phyloP scores from a whole-genome alignment of 1,139 yeast genomes.

The Debaryomyces singareniensis region DNA sequence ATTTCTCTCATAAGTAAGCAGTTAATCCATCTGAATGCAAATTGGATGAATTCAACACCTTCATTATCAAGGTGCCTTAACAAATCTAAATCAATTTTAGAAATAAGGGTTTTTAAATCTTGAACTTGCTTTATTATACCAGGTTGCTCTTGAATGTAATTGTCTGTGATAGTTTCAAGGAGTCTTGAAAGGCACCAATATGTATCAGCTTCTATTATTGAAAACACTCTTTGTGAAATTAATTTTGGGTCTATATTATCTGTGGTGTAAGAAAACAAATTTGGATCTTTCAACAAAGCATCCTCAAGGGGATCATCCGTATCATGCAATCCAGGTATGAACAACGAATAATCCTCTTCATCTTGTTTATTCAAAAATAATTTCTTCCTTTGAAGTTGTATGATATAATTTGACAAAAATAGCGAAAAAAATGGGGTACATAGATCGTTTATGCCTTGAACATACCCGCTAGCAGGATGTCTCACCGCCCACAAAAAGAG shows the following conservation, averaged over 20 bases:
- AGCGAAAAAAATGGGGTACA: constrained; percentile 93
- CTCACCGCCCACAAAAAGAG: constrained; percentile 93
- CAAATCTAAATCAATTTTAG: constrained; percentile 70
- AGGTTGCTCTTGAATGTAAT: constrained; percentile 96
- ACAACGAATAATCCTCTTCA: constrained; percentile 20
- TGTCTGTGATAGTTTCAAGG: constrained; percentile 91
- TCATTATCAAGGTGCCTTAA: constrained; percentile 72
- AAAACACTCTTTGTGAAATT: constrained; percentile 43
- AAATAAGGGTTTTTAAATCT: constrained; percentile 69
- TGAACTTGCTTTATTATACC: constrained; percentile 90
- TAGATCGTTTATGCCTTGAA: constrained; percentile 96
- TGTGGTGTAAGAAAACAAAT: constrained; percentile 16
- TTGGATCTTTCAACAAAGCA: constrained; percentile 21
- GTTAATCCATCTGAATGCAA: constrained; percentile 98
- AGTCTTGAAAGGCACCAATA: constrained; percentile 93
- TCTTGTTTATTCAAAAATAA: constrained; percentile 10
- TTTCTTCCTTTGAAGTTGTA: constrained; percentile 32
- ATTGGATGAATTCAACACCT: constrained; percentile 87
- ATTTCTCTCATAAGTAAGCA: constrained; percentile 93
- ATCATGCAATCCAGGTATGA: constrained; percentile 32
- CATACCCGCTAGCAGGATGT: constrained; percentile 98
- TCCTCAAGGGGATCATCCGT: constrained; percentile 23
- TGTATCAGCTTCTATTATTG: constrained; percentile 79
- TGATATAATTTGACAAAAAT: constrained; percentile 65
- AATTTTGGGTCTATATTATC: constrained; percentile 56